Evolutionary conservation across 2,329 filamentous ascomycete species (phyloP).

Genomic region (Apiospora aurea): DNA sequence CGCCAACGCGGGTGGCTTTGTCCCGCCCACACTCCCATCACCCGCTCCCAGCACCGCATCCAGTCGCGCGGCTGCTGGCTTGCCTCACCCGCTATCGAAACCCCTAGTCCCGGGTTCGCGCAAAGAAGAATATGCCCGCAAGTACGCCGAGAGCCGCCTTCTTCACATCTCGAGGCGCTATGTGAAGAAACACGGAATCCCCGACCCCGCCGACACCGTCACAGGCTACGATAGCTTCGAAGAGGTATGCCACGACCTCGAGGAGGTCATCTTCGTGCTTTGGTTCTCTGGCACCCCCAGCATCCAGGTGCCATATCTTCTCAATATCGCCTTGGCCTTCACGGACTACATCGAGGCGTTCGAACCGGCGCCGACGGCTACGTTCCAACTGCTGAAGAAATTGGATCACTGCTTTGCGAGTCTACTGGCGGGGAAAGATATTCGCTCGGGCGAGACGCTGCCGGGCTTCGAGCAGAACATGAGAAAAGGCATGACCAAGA

Average conservation of each 20-base stretch:
- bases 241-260: conserved; percentile 77
- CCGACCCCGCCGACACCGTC: conserved; percentile 56
- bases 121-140: conserved; percentile 66
- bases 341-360: conserved; percentile 78
- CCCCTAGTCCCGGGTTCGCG: conserved; percentile 62
- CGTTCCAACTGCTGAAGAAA: conserved; percentile 77
- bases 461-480: conserved; percentile 72
- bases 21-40: conserved; percentile 58
- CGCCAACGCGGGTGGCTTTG: conserved; percentile 56
- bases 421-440: conserved; percentile 71
- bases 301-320: conserved; percentile 83
- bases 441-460: conserved; percentile 68
- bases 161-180: conserved; percentile 63
- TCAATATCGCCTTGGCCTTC: conserved; percentile 77
- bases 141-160: conserved; percentile 63
- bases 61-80: conserved; percentile 44
- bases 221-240: conserved; percentile 67
- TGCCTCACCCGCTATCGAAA: conserved; percentile 63
- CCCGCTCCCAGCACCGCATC: conserved; percentile 61
- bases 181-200: conserved; percentile 63
- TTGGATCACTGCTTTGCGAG: conserved; percentile 85
- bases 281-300: conserved; percentile 87
- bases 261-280: conserved; percentile 77
- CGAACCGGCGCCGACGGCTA: conserved; percentile 68
- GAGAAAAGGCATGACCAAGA: conserved; percentile 72